phyloP scores from a whole-genome alignment of 371 early-diverging fungal species.

The Gilbertella persicaria region DNA sequence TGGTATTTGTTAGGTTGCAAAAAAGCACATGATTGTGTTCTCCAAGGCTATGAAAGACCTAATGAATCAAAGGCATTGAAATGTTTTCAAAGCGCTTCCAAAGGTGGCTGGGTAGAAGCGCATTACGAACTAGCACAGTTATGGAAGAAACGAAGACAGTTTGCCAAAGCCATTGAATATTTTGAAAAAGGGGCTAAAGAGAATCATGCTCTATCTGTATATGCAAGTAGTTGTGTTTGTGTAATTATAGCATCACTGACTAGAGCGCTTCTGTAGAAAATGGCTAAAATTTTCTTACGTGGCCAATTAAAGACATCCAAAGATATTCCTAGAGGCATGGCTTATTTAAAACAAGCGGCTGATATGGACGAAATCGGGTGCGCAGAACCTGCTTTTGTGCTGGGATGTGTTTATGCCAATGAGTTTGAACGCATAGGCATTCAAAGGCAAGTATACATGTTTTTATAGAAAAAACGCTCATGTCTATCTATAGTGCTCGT shows the following conservation, averaged over 20 bases:
- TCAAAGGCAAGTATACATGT: constrained; percentile 4
- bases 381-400: constrained; percentile 18
- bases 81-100: constrained; percentile 36
- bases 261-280: too few species aligned
- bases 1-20: constrained; percentile 63
- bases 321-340: constrained; percentile 10
- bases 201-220: constrained; percentile 67
- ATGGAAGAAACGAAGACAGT: constrained; percentile 60
- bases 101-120: constrained; percentile 29
- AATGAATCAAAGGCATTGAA: constrained; percentile 34
- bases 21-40: constrained; percentile 38
- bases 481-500: not conserved
- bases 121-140: constrained; percentile 31
- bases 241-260: too few species aligned
- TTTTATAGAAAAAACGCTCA: too few species aligned
- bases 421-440: constrained; percentile 22
- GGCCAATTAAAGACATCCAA: constrained; percentile 10
- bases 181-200: constrained; percentile 75
- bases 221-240: constrained; percentile 44
- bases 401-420: constrained; percentile 20
- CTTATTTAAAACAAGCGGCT: constrained; percentile 12
- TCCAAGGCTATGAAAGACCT: constrained; percentile 13
- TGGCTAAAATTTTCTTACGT: constrained; percentile 16
- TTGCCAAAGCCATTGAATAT: constrained; percentile 64
- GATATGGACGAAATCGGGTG: constrained; percentile 4